Percentiles rank a stretch among this genome's conserved stretches.
These are phyloP conservation scores for Crucihimalaya himalaica DNA, from an alignment of 345 rosid species.

Conservation along the genomic window DNA sequence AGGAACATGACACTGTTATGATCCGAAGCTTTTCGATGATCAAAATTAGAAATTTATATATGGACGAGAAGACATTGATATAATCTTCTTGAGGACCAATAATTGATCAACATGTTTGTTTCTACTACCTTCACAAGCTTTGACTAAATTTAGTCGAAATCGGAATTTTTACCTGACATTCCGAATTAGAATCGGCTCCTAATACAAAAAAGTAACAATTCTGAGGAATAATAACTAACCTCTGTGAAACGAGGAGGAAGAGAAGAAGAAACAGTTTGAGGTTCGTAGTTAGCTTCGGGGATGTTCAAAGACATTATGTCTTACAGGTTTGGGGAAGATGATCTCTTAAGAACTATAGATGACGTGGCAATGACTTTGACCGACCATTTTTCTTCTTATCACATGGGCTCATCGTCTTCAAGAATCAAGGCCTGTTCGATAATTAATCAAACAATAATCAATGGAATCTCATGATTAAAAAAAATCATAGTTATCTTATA, in stretches of 20 bases:
- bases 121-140: background rate
- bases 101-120: background rate
- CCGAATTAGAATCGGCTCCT: background rate
- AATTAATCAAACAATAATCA: background rate
- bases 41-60: background rate
- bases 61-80: background rate
- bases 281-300: conserved; percentile 23
- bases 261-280: conserved; percentile 1
- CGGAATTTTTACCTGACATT: background rate
- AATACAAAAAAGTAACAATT: background rate
- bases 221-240: conserved; percentile 16
- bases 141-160: background rate
- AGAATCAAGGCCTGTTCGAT: no score
- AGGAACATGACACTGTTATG: background rate
- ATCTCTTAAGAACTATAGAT: background rate
- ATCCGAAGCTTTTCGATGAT: background rate
- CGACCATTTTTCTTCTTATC: conserved; percentile 5
- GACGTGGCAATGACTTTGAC: conserved; percentile 30
- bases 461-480: background rate
- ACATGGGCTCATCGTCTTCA: conserved; percentile 6
- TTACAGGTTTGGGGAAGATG: conserved; percentile 28
- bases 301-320: background rate
- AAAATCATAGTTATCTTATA: no score
- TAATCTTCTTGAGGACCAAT: background rate
- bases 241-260: background rate